Percentiles rank a stretch among this genome's conserved stretches.
Conservation (phyloP, 805 yeast species). For the Ogataea polymorpha region DNA sequence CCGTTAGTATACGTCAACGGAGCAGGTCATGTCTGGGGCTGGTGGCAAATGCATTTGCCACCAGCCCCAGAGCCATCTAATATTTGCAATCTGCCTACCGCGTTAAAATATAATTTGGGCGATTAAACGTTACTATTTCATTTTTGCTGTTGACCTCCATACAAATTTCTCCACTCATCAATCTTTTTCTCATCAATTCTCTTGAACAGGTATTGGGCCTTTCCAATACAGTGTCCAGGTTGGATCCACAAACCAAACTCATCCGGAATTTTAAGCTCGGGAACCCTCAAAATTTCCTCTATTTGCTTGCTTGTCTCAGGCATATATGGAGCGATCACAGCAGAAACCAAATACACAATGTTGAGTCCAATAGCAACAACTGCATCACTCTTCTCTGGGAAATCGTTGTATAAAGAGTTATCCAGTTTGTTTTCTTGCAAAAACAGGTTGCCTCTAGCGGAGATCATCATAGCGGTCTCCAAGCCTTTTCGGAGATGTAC, state of each 20-base stretch:
- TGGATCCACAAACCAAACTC: constrained; percentile 63
- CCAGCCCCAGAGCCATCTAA: constrained; percentile 2
- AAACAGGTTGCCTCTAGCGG: constrained; percentile 92
- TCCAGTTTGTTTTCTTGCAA: constrained; percentile 95
- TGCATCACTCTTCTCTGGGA: constrained; percentile 82
- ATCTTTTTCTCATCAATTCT: constrained; percentile 89
- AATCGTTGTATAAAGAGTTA: constrained; percentile 72
- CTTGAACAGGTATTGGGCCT: constrained; percentile 86
- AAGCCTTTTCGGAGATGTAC: constrained; percentile 84
- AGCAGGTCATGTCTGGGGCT: background rate
- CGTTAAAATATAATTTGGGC: constrained; percentile 3
- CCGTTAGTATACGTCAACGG: too few relatives aligned
- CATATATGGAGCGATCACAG: constrained; percentile 83
- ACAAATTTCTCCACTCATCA: constrained; percentile 80
- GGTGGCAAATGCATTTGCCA: constrained; percentile 8
- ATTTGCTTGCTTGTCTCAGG: constrained; percentile 78
- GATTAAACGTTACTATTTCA: background rate
- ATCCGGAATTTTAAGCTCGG: constrained; percentile 74
- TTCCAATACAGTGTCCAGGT: constrained; percentile 84
- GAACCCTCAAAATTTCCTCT: constrained; percentile 77
- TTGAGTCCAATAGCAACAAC: constrained; percentile 91
- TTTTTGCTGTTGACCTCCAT: constrained; percentile 68
- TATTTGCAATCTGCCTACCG: background rate
- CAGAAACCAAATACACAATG: constrained; percentile 78
- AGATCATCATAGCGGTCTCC: constrained; percentile 85